Percentiles rank a stretch among this genome's conserved stretches.
Conservation (phyloP, 2,329 filamentous ascomycete genomes). For the Xylaria sp. region DNA sequence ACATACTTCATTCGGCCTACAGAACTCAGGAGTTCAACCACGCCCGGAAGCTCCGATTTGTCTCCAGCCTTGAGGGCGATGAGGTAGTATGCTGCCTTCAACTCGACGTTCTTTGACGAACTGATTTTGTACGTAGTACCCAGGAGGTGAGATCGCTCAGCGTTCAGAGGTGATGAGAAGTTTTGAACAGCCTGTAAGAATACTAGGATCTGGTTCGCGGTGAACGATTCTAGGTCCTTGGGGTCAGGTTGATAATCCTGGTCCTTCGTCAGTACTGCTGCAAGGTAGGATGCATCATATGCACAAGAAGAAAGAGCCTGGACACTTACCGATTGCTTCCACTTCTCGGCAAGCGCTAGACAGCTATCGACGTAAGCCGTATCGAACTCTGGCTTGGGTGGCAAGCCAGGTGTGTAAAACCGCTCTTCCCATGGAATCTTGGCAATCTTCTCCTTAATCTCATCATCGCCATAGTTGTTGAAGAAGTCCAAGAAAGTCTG, state of each 20-base stretch:
- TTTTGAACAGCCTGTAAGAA: constrained; percentile 84
- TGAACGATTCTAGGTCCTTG: constrained; percentile 77
- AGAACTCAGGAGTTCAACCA: constrained; percentile 77
- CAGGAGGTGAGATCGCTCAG: constrained; percentile 75
- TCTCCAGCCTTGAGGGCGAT: constrained; percentile 82
- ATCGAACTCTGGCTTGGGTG: constrained; percentile 91
- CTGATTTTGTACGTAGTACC: constrained; percentile 78
- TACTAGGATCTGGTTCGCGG: constrained; percentile 88
- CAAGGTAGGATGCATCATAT: background rate
- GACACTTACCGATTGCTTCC: constrained; percentile 69
- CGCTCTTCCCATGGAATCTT: constrained; percentile 88
- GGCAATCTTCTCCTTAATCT: constrained; percentile 71
- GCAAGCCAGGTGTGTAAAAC: constrained; percentile 89
- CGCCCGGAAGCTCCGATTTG: constrained; percentile 72
- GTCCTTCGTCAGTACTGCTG: constrained; percentile 33
- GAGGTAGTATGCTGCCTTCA: constrained; percentile 81
- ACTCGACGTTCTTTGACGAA: constrained; percentile 84
- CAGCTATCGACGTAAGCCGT: constrained; percentile 87
- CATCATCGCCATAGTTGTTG: constrained; percentile 68
- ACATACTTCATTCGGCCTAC: constrained; percentile 99
- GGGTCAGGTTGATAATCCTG: constrained; percentile 70
- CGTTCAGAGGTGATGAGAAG: constrained; percentile 70
- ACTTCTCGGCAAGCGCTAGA: constrained; percentile 83
- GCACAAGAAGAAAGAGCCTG: constrained; percentile 46
- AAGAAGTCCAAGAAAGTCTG: constrained; percentile 89